A percentile compares a stretch with the other conserved stretches of the same genome.
These are phyloP conservation scores for Calonectria honghensis DNA, from an alignment of 2,329 filamentous ascomycete genomes.

Conservation along the genomic window DNA sequence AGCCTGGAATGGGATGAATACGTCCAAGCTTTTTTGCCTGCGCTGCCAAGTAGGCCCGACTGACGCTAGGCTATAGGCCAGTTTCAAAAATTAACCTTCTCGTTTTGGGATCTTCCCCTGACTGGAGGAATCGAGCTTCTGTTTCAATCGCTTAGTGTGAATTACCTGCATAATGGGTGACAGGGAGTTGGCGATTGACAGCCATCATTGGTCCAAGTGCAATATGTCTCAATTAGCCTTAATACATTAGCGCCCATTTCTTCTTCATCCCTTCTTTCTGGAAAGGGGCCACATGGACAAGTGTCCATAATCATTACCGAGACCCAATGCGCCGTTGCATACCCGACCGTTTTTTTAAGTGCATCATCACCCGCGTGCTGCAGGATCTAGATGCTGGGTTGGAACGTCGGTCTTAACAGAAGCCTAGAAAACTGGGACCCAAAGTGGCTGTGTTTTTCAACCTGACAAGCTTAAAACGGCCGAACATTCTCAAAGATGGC, in stretches of 20 bases:
- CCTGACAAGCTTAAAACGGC: not conserved
- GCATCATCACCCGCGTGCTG: not conserved
- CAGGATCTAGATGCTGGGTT: constrained; percentile 5
- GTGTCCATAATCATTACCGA: not conserved
- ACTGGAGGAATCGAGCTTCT: constrained; percentile 15
- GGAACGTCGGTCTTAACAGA: not conserved
- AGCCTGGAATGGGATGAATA: constrained; percentile 5
- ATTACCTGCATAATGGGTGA: constrained; percentile 24
- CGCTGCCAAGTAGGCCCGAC: constrained; percentile 30
- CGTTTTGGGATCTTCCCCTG: constrained; percentile 28
- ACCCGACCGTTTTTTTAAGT: not conserved
- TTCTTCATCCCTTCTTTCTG: constrained; percentile 19
- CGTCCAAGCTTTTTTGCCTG: constrained; percentile 18
- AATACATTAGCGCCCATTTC: constrained; percentile 4
- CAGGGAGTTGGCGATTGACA: not conserved
- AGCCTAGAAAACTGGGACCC: constrained; percentile 28
- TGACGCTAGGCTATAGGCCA: constrained; percentile 1
- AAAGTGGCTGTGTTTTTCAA: constrained; percentile 19
- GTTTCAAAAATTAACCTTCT: constrained; percentile 32
- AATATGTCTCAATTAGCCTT: constrained; percentile 23
- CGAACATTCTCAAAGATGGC: not conserved
- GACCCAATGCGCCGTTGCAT: constrained; percentile 4
- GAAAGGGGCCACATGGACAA: not conserved
- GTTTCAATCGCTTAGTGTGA: constrained; percentile 26
- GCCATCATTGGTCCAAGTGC: constrained; percentile 20